A percentile compares a stretch with the other conserved stretches of the same genome.
These are phyloP conservation scores for Saitozyma sp. DNA, from an alignment of 768 basidiomycete species.

Conservation along the genomic window DNA sequence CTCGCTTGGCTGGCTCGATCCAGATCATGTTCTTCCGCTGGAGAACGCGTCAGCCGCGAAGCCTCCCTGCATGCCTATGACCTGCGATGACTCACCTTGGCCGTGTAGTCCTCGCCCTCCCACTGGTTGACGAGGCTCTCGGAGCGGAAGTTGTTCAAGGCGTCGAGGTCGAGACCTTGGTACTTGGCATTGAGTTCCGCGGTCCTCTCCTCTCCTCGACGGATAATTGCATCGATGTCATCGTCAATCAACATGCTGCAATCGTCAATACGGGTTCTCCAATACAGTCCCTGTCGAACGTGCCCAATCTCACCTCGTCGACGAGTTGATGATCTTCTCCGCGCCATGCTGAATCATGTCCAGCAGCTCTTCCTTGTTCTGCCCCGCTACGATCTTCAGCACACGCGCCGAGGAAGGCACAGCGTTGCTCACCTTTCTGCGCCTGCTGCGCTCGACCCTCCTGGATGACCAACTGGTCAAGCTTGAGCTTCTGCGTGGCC, in stretches of 20 bases:
- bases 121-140: slow-evolving; percentile 83
- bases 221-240: slow-evolving; percentile 92
- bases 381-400: slow-evolving; percentile 58
- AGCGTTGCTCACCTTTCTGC: slow-evolving; percentile 63
- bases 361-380: slow-evolving; percentile 86
- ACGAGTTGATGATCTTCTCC: slow-evolving; percentile 87
- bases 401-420: slow-evolving; percentile 3
- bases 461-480: slow-evolving; percentile 96
- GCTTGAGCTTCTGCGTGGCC: slow-evolving; percentile 88
- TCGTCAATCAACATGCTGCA: slow-evolving; percentile 72
- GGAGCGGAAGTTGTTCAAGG: slow-evolving; percentile 94
- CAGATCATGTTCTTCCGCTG: slow-evolving; percentile 54
- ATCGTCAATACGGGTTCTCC: slow-evolving; percentile 7
- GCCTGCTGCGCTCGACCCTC: slow-evolving; percentile 75
- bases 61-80: neutral
- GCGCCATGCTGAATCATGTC: slow-evolving; percentile 99
- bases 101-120: slow-evolving; percentile 89
- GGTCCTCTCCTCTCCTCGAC: slow-evolving; percentile 85
- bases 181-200: slow-evolving; percentile 86
- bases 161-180: slow-evolving; percentile 87
- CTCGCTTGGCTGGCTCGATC: slow-evolving; percentile 82
- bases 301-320: slow-evolving; percentile 62
- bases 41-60: slow-evolving; percentile 9
- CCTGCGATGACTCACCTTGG: slow-evolving; percentile 58
- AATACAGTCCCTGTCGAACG: neutral